These are phyloP conservation scores for Globisporangium perplexum DNA, from an alignment of 352 stramenopile genomes.

Conservation along the genomic window DNA sequence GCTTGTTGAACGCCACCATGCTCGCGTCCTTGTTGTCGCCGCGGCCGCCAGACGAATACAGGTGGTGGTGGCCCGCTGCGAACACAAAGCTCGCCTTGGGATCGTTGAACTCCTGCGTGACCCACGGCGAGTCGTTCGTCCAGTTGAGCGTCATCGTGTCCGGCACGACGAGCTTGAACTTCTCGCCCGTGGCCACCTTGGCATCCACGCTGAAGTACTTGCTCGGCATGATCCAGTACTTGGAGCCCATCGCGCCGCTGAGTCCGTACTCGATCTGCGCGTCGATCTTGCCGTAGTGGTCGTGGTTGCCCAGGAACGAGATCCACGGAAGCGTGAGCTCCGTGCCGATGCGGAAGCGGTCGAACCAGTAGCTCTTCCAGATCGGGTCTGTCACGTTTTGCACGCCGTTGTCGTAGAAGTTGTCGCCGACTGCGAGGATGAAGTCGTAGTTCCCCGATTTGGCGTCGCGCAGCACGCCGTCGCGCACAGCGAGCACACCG, in stretches of 20 bases:
- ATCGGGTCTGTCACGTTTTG: conserved; percentile 18
- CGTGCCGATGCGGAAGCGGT: conserved; percentile 26
- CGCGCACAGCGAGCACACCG: conserved; percentile 24
- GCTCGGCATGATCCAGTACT: conserved; percentile 37
- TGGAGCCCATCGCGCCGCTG: conserved; percentile 10
- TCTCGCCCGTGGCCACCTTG: conserved; percentile 14
- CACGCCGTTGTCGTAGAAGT: conserved; percentile 38
- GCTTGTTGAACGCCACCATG: conserved; percentile 5
- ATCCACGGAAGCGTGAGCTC: conserved; percentile 33
- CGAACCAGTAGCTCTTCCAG: conserved; percentile 25
- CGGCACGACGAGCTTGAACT: conserved; percentile 24
- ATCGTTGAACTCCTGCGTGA: conserved; percentile 17
- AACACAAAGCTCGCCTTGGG: conserved; percentile 1
- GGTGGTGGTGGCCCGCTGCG: neutral
- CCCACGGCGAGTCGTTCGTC: conserved; percentile 19
- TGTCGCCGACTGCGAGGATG: conserved; percentile 32
- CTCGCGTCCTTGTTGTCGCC: conserved; percentile 12
- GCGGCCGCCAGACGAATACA: conserved; percentile 11
- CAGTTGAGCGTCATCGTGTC: conserved; percentile 27
- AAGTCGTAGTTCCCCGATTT: conserved; percentile 25
- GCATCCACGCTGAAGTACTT: conserved; percentile 29
- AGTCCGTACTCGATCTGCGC: conserved; percentile 26
- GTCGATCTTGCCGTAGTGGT: conserved; percentile 29
- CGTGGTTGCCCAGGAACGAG: conserved; percentile 34
- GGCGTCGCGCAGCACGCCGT: conserved; percentile 20